These are phyloP conservation scores for Phylloporus sp. DNA, from an alignment of 768 basidiomycete species.

Conservation along the genomic window DNA sequence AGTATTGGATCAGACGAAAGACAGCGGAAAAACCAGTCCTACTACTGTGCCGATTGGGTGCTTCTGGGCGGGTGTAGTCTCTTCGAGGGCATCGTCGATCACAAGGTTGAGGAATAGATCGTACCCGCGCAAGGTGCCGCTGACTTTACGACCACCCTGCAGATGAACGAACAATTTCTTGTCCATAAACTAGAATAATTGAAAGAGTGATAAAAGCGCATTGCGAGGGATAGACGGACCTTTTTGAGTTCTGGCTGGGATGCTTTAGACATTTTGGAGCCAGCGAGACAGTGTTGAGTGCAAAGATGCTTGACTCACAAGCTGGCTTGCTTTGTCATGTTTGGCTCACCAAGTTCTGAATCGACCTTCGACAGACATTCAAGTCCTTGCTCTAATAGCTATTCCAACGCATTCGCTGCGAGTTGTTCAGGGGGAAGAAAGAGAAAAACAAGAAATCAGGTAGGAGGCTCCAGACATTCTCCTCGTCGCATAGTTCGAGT, in stretches of 20 bases:
- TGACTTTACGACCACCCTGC: constrained; percentile 93
- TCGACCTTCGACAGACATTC: not conserved
- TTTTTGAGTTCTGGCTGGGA: constrained; percentile 98
- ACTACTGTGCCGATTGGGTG: constrained; percentile 91
- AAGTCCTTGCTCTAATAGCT: not conserved
- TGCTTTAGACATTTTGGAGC: constrained; percentile 75
- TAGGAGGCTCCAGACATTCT: too few species aligned
- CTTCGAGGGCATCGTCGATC: constrained; percentile 92
- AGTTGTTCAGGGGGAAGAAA: not conserved
- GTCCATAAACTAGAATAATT: constrained; percentile 83
- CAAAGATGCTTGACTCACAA: not conserved
- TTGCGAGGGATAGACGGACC: constrained; percentile 40
- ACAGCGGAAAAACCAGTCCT: constrained; percentile 31
- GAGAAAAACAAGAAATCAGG: not conserved
- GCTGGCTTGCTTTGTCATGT: constrained; percentile 30
- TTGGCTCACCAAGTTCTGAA: constrained; percentile 17
- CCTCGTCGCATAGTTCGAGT: constrained; percentile 2
- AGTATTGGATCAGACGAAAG: constrained; percentile 1
- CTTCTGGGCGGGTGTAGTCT: constrained; percentile 84
- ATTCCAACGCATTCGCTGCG: not conserved
- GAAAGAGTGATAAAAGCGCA: not conserved
- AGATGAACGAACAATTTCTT: constrained; percentile 93
- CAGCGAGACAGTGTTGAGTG: not conserved
- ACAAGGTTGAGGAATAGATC: constrained; percentile 99
- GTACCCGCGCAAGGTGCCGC: constrained; percentile 91